Evolutionary conservation across 768 basidiomycete species (phyloP), one percentile per base, ranked within the genome.

Genomic region (Lentinula detonsa): DNA sequence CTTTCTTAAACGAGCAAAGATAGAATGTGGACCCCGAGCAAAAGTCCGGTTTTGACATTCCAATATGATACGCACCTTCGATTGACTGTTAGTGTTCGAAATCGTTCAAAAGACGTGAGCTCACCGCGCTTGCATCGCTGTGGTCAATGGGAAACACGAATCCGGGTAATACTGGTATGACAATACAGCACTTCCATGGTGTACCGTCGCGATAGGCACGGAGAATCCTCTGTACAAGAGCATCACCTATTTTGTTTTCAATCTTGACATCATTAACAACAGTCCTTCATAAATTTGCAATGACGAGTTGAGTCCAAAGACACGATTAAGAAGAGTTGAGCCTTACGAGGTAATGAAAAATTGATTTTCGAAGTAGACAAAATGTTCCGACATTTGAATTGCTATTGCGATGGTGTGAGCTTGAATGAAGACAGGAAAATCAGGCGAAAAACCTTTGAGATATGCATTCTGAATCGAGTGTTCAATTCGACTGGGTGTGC

Each of bases 301-400:
- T 0, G 5, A 5, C 6, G 13, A 11, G 1, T 40, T 31, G 0
- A 48, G 16, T 34, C 18, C 7, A 46, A 11, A 43, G 39, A 5
- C 28, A 43, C n/a, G 21, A 57, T 31, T 46, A 10, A 6, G 8
- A 48, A n/a, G 18, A 48, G 9, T 4, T 10, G 23, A 5, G 45
- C 54, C 90, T 70, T 72, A 93, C 91, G 90, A 92, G 1, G 90
- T 87, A 64, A 94, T 91, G 72, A 94, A 93, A 69, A 93, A 94
- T 70, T 94, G 92, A 65, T 95, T 94, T 71, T 98, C 96, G 64
- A 99, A 97, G 75, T 99, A 99, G 37, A 99, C 91, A 69, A 98
- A 99, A 69, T 97, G 94, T 66, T 98, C 94, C 28, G 94, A 95
- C 68, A 91, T 77, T 68, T 95, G 88, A 58, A 97, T 97, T 9